These are phyloP conservation scores for Boletus reticuloceps DNA, from an alignment of 768 basidiomycete genomes.

Conservation along the genomic window DNA sequence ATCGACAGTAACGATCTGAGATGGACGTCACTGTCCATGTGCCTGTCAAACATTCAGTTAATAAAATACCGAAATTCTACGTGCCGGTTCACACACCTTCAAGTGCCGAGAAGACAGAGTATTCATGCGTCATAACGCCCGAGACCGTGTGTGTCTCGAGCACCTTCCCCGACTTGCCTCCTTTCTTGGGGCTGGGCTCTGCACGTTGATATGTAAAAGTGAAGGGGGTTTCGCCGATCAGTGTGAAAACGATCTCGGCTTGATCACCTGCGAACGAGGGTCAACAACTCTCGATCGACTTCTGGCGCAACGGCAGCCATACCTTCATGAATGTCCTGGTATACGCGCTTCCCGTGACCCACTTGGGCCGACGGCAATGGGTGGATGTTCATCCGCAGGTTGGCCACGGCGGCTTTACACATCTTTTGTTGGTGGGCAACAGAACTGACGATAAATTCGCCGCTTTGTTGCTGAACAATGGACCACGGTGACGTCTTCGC, in stretches of 20 bases:
- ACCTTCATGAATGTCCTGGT: conserved; percentile 92
- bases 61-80: neutral
- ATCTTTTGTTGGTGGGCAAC: conserved; percentile 92
- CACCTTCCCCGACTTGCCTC: conserved; percentile 70
- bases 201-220: conserved; percentile 93
- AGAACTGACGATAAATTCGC: conserved; percentile 81
- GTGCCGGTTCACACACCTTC: conserved; percentile 62
- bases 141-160: conserved; percentile 91
- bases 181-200: conserved; percentile 66
- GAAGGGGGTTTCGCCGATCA: conserved; percentile 92
- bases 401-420: conserved; percentile 81
- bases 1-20: conserved; percentile 85
- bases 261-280: conserved; percentile 62
- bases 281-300: neutral
- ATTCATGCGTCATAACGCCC: conserved; percentile 67
- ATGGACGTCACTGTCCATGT: conserved; percentile 94
- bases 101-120: conserved; percentile 88
- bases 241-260: conserved; percentile 88
- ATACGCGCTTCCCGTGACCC: conserved; percentile 74
- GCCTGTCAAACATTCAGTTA: conserved; percentile 43
- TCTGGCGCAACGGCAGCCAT: neutral
- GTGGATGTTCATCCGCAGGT: conserved; percentile 73
- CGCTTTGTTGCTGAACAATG: conserved; percentile 76
- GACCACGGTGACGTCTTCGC: conserved; percentile 82
- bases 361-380: conserved; percentile 87